A percentile compares a stretch with the other conserved stretches of the same genome.
Conservation (phyloP, 495 filamentous ascomycete genomes). For the Usnea hakonensis region DNA sequence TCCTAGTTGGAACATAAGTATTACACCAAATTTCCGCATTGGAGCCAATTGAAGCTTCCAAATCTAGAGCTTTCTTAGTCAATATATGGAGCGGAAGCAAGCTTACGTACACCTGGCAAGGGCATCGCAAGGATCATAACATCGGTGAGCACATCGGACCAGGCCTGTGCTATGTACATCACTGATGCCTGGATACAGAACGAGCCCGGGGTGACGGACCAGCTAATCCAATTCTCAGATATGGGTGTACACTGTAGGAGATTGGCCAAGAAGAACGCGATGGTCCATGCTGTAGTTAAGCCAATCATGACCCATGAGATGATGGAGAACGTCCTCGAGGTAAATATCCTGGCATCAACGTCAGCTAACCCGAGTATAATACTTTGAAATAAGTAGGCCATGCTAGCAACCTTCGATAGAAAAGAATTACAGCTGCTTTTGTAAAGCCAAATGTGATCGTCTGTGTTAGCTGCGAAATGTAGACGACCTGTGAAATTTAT, state of each 20-base stretch:
- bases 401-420: slow-evolving; percentile 4
- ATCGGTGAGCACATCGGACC: slow-evolving; percentile 9
- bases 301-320: background rate
- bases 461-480: slow-evolving; percentile 2
- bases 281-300: slow-evolving; percentile 1
- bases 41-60: background rate
- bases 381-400: background rate
- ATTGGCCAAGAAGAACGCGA: slow-evolving; percentile 11
- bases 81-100: background rate
- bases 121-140: slow-evolving; percentile 8
- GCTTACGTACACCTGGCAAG: background rate
- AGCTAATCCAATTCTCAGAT: slow-evolving; percentile 2
- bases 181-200: slow-evolving; percentile 2
- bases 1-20: background rate
- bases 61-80: background rate
- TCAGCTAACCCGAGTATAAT: background rate
- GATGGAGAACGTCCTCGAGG: background rate
- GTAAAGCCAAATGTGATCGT: slow-evolving; percentile 11
- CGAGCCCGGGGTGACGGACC: background rate
- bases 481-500: slow-evolving; percentile 6
- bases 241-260: slow-evolving; percentile 5
- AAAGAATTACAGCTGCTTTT: slow-evolving; percentile 7
- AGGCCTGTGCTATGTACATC: slow-evolving; percentile 9
- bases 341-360: background rate
- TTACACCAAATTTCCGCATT: background rate